phyloP scores from a whole-genome alignment of 2,329 filamentous ascomycete species.

The Aspergillus aculeatus region DNA sequence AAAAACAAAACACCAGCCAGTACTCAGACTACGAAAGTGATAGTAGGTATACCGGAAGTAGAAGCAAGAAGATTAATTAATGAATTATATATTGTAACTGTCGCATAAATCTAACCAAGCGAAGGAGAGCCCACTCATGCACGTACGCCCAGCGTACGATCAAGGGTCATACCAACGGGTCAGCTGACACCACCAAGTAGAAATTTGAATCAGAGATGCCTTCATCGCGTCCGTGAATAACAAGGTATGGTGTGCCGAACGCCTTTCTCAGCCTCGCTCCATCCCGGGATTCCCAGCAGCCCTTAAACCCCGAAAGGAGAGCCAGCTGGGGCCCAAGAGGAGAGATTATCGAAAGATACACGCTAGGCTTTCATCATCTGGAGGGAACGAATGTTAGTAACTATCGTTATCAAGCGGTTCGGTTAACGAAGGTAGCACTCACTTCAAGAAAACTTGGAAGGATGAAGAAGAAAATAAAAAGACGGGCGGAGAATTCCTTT shows the following conservation, averaged over 20 bases:
- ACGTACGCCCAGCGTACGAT: slow-evolving; percentile 1
- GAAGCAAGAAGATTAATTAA: too few species aligned
- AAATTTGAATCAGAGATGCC: slow-evolving; percentile 82
- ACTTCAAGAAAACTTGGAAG: slow-evolving; percentile 99
- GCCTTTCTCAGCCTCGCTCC: slow-evolving; percentile 88
- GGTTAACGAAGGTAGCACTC: slow-evolving; percentile 49
- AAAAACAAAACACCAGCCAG: too few species aligned
- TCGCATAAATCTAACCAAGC: neutral
- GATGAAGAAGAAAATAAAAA: slow-evolving; percentile 68
- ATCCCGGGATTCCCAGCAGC: slow-evolving; percentile 63
- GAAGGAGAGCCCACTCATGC: slow-evolving; percentile 19
- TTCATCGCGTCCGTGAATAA: slow-evolving; percentile 93
- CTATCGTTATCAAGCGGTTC: slow-evolving; percentile 6
- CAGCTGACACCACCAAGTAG: slow-evolving; percentile 51
- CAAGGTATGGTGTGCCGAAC: slow-evolving; percentile 99
- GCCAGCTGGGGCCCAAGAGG: slow-evolving; percentile 65
- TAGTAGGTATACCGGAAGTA: neutral
- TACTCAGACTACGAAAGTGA: too few species aligned
- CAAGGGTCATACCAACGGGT: slow-evolving; percentile 12
- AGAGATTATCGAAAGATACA: slow-evolving; percentile 84
- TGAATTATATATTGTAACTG: too few species aligned
- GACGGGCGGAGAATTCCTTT: slow-evolving; percentile 23
- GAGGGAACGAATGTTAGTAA: slow-evolving; percentile 18
- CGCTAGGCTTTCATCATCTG: slow-evolving; percentile 99
- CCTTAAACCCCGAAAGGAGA: slow-evolving; percentile 83